These are phyloP conservation scores for Claviceps sp. DNA, from an alignment of 2,329 filamentous ascomycete genomes.

Conservation along the genomic window DNA sequence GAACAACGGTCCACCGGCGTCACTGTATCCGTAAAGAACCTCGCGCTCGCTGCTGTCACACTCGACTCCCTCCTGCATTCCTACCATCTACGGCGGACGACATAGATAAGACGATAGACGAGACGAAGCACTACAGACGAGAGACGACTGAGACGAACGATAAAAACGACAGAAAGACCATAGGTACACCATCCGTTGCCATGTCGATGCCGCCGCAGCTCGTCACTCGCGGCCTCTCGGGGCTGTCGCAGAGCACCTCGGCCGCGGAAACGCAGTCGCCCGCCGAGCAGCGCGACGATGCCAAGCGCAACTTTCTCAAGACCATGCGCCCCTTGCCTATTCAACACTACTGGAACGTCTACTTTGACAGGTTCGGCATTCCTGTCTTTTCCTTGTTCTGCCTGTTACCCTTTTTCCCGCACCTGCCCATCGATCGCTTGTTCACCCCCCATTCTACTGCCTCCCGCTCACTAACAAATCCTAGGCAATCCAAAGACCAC, in stretches of 20 bases:
- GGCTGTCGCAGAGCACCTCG: constrained; percentile 44
- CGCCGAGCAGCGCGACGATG: constrained; percentile 60
- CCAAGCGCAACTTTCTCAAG: constrained; percentile 73
- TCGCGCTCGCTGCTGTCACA: too few species aligned
- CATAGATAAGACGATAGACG: too few species aligned
- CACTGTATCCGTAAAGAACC: too few species aligned
- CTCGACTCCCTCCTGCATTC: too few species aligned
- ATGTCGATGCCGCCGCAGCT: constrained; percentile 46
- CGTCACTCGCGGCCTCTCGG: constrained; percentile 50
- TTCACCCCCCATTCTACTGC: neutral
- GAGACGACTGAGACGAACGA: too few species aligned
- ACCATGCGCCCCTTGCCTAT: constrained; percentile 59
- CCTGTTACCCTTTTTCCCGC: neutral
- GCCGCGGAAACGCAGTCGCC: constrained; percentile 51
- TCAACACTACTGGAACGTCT: constrained; percentile 70
- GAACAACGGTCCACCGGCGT: too few species aligned
- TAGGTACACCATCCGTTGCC: neutral
- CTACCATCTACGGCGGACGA: too few species aligned
- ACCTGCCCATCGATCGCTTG: neutral
- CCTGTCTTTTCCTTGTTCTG: neutral
- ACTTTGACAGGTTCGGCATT: constrained; percentile 40
- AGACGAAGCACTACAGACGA: too few species aligned
- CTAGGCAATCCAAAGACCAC: constrained; percentile 28
- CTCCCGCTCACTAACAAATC: neutral
- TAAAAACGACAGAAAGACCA: too few species aligned